Evolutionary conservation across 2,329 filamentous ascomycete species (phyloP), one percentile per base, ranked within the genome.

Genomic region (Blastomyces gilchristii): DNA sequence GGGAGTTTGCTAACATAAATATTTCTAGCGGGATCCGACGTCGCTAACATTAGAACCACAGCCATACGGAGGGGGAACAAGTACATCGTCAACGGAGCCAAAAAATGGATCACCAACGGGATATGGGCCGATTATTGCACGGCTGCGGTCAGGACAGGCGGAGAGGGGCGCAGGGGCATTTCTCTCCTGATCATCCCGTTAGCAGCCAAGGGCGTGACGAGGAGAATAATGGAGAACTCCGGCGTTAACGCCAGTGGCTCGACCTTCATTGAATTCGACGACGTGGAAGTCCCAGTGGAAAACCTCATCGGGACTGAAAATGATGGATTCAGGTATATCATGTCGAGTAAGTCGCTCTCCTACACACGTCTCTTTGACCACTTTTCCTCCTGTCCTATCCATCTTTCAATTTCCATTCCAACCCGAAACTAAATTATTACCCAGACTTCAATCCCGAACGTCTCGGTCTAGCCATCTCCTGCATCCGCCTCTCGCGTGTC

Each of bases 391-490:
- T 65, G 78, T 81, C 25, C 85, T 25, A 6, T 22, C 2, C 9
- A 39, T 12, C 37, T 39, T 39, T 2, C 12, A 9, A 11, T 11
- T 39, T 39, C 9, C 37, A 14, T 16, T 50, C 56, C 25, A 49
- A 34, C 9, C 12, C 28, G 28, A 47, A 39, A 14, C 28, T 31
- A 50, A 47, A 52, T 25, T 25, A 18, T 52, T 28, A 14, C 22
- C n/a, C 65, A 72, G 79, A 90, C 75, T 90, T 91, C 80, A 91
- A 91, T 74, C 87, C 90, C 71, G 88, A 91, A 72, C 82, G 88
- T 0, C 78, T 90, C 4, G 80, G 80, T 7, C 87, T 91, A 63
- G 81, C 85, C 1, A 84, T 89, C 52, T 81, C 83, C 1, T 82
- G 83, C 1, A 85, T 87, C 1, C 78, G 87, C 5, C 79, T 86